Evolutionary conservation across 495 filamentous ascomycete species (phyloP), one percentile per base, ranked within the genome.

Genomic region (Lentithecium fluviatile): DNA sequence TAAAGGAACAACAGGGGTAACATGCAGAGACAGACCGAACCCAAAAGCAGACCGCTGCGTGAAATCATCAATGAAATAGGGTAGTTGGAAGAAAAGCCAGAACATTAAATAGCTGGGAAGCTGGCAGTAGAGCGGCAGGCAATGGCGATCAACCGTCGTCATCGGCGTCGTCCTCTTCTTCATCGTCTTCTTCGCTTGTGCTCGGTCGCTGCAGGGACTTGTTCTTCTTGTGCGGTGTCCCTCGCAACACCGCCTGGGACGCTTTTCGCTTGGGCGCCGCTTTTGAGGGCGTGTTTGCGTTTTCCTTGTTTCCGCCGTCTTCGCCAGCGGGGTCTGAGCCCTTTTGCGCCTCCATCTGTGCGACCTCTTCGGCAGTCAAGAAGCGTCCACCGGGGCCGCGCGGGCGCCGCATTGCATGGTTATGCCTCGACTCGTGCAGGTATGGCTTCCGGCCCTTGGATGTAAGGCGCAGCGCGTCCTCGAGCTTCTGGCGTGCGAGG

Each of bases 361-460:
- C 88, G 19, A 97, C 94, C 71, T 98, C 94, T 42, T 99, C 94
- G n/a, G 94, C 93, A 0, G 94, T 99, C 75, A 99, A 74, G 80
- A 99, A 99, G 32, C 94, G 83, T 36, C 94, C 94, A 47, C 94
- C 94, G n/a, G 94, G 94, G 11, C 94, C 94, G 70, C 94, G 85
- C 21, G 94, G 94, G 64, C 94, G 82, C 37, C 95, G 83, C 94
- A 99, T 99, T 8, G 94, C 94, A 73, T 99, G 94, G 68, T 99
- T 99, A 70, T 99, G 94, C 66, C 94, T 82, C n/a, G 94, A 97
- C 71, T 99, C 94, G 76, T 99, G 94, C 36, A 99, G 80, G 65
- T 99, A 99, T 7, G 94, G 94, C 73, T 97, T 97, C 32, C 94
- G 85, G 21, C 93, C 92, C 74, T 97, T 99, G 38, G 87, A 94